Evolutionary conservation across 495 filamentous ascomycete species (phyloP).

Genomic region (Hamigera avellanea): DNA sequence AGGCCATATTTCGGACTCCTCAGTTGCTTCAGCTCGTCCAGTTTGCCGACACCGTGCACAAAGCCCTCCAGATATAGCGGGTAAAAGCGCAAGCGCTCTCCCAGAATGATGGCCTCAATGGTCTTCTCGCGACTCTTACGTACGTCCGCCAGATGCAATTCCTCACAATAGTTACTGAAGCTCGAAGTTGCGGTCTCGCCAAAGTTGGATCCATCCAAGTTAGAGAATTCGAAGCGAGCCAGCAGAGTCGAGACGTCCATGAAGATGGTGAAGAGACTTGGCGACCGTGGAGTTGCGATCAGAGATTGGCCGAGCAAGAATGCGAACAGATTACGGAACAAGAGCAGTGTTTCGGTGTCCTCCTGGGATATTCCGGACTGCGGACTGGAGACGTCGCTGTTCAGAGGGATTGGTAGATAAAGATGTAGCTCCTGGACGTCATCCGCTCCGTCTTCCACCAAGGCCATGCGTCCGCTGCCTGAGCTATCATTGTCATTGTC

Average conservation of each 20-base stretch:
- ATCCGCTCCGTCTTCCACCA: constrained; percentile 26
- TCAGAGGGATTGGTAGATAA: constrained; percentile 52
- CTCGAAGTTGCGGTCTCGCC: constrained; percentile 67
- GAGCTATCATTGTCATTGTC: constrained; percentile 33
- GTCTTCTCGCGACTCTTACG: constrained; percentile 78
- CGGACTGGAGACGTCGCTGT: constrained; percentile 33
- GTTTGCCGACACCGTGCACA: constrained; percentile 84
- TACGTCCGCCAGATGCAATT: constrained; percentile 68
- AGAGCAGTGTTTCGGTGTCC: constrained; percentile 59
- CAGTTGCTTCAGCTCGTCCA: constrained; percentile 58
- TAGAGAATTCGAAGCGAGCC: constrained; percentile 65
- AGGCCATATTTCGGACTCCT: constrained; percentile 55
- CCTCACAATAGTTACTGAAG: constrained; percentile 66
- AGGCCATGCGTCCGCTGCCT: constrained; percentile 30
- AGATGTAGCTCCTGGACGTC: constrained; percentile 51
- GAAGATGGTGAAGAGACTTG: constrained; percentile 63
- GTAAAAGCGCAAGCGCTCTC: constrained; percentile 72
- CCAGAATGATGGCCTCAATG: constrained; percentile 76
- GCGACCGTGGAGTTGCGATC: constrained; percentile 57
- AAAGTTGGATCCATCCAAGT: constrained; percentile 68
- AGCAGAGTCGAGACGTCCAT: constrained; percentile 58
- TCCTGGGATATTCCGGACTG: constrained; percentile 28
- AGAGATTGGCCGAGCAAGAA: constrained; percentile 73
- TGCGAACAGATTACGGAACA: constrained; percentile 82
- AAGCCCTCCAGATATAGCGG: constrained; percentile 85